Conservation (phyloP, 2,329 filamentous ascomycete genomes). For the Trichoderma pleuroti region DNA sequence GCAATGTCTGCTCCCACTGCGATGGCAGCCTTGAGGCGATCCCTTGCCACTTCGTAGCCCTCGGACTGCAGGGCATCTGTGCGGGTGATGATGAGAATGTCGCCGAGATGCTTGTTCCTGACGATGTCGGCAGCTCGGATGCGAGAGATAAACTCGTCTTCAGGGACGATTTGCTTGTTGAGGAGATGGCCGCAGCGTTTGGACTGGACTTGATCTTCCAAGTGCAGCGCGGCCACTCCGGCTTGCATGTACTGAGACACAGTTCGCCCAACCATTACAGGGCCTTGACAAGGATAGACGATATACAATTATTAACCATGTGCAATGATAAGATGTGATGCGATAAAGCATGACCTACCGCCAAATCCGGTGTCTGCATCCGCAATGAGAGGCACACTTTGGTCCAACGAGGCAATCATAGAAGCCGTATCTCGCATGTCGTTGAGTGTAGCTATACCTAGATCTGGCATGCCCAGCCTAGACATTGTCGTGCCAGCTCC, state of each 20-base stretch:
- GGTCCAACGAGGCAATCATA: slow-evolving; percentile 61
- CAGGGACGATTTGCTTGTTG: slow-evolving; percentile 57
- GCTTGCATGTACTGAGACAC: slow-evolving; percentile 50
- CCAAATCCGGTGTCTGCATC: slow-evolving; percentile 60
- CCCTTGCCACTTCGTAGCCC: slow-evolving; percentile 55
- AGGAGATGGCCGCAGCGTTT: slow-evolving; percentile 64
- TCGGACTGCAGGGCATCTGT: slow-evolving; percentile 57
- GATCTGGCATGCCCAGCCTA: slow-evolving; percentile 58
- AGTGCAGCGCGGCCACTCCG: slow-evolving; percentile 57
- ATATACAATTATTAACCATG: neutral
- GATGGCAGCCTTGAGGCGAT: slow-evolving; percentile 47
- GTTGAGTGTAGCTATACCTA: slow-evolving; percentile 58
- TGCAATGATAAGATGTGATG: neutral
- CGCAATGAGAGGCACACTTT: slow-evolving; percentile 55
- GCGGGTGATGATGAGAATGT: slow-evolving; percentile 63
- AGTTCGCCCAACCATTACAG: slow-evolving; percentile 51
- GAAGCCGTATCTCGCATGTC: slow-evolving; percentile 63
- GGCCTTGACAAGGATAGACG: slow-evolving; percentile 20
- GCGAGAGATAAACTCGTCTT: slow-evolving; percentile 49
- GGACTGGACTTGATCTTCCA: slow-evolving; percentile 61
- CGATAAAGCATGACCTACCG: slow-evolving; percentile 24
- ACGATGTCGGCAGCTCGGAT: slow-evolving; percentile 54
- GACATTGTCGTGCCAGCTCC: slow-evolving; percentile 61
- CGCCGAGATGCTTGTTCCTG: slow-evolving; percentile 32
- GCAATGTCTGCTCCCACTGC: slow-evolving; percentile 56